Evolutionary conservation across 805 yeast genomes (phyloP), one percentile per base, ranked within the genome.

Genomic region (Metschnikowia reukaufii): DNA sequence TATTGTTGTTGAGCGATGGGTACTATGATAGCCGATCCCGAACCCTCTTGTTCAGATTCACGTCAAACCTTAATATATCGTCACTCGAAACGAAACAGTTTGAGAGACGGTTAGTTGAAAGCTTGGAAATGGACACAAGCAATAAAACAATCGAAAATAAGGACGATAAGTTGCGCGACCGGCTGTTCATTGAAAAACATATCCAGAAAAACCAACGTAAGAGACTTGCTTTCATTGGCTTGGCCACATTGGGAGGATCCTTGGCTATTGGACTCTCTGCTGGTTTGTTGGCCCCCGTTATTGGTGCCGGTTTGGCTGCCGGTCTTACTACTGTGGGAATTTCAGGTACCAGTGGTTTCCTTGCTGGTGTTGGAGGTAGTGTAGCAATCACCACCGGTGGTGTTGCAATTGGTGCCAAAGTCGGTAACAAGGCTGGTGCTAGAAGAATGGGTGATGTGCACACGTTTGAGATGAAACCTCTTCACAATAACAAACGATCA

Each of bases 221-320:
- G 60, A 84, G 91, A 60, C 70, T 88, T 63, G 84, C 89, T 43
- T 90, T 88, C 59, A 87, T 94, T 51, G 99, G 98, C 0, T 69
- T 94, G 40, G 99, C 99, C 0, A 94, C 98, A 6, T 76, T 91
- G 13, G 98, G 98, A 23, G 99, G 99, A 2, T 91, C 96, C 1
- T 71, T 94, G 18, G 96, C 94, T 1, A 79, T 94, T 48, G 99
- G 99, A 1, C 72, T 94, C 16, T 88, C 97, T 50, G 98, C 96
- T 7, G 99, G 99, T 6, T 67, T 94, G 36, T 70, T 94, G 37
- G 99, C 99, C 0, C 99, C 99, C 0, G 96, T 95, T 2, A 95
- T 94, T 59, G 98, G 98, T 42, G 98, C 98, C 1, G 99, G 99
- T 59, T 62, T 94, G 23, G 99, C 98, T 1, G 98, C 98, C 3